Evolutionary conservation across 148 eudicot species (phyloP), one percentile per base, ranked within the genome.

Genomic region (Amaranthus palmeri): DNA sequence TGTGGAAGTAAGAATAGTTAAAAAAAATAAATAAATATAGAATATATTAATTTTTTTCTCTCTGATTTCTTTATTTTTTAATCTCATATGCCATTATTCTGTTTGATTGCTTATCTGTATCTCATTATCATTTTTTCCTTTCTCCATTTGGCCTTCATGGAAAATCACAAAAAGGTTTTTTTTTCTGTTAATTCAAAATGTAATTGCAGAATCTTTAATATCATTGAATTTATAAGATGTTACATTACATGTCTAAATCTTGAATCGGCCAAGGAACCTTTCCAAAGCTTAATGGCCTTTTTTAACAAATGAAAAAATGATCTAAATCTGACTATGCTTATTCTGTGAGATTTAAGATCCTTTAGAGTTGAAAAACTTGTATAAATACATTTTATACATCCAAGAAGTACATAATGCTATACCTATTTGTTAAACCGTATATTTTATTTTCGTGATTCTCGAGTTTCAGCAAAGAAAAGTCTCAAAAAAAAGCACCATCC

Each of bases 401-500:
- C 44, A 68, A 67, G 52, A 46, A 55, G 65, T 79, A 79, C 67
- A 73, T 73, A 61, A 51, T 64, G 62, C 74, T 74, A 64, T 25
- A 43, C 72, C 81, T 79, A 73, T 10, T 47, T 46, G 44, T 61
- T 68, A 61, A 56, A 7, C 51, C 63, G 72, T 77, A 66, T 62
- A 15, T 18, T 11, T 65, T 5, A 3, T 9, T 54, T 11, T 13
- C 6, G n/a, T 10, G n/a, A 3, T 44, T 69, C 25, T 50, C 57
- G 70, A 7, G 15, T 44, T 10, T 76, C 72, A 90, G 72, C 69
- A 63, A 14, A 88, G 82, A 73, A 80, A 77, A 3, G 86, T 69
- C 8, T 86, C 83, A 2, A 81, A 74, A 74, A 70, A 77, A 90
- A 4, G 79, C 72, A 81, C 84, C 84, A 62, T 90, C 92, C 59